phyloP scores from a whole-genome alignment of 306 rosid species.

The Rosa multiflora region DNA sequence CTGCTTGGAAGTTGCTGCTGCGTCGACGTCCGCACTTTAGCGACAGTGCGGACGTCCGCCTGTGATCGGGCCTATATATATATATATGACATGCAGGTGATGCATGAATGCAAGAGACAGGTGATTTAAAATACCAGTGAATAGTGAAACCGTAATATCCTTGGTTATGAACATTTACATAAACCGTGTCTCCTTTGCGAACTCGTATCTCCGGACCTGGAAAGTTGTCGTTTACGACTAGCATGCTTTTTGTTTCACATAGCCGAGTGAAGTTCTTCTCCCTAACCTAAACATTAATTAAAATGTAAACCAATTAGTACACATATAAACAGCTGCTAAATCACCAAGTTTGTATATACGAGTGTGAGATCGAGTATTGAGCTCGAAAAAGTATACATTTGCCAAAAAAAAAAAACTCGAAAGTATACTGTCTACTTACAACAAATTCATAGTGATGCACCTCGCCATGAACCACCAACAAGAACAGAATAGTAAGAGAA shows the following conservation, averaged over 20 bases:
- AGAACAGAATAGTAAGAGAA: neutral
- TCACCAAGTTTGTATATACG: no score
- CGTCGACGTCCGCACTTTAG: no score
- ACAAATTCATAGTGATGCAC: conserved; percentile 7
- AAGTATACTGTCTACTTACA: neutral
- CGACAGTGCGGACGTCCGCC: rapidly evolving
- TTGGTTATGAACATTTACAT: conserved; percentile 49
- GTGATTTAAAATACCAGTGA: conserved; percentile 35
- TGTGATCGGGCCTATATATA: no score
- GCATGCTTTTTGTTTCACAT: conserved; percentile 49
- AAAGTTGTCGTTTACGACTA: conserved; percentile 51
- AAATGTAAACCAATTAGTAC: no score
- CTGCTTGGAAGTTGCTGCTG: no score
- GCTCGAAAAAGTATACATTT: neutral
- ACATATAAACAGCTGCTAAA: no score
- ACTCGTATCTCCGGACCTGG: conserved; percentile 56
- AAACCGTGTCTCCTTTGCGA: conserved; percentile 44
- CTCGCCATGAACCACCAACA: neutral
- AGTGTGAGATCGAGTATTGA: no score
- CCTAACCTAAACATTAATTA: neutral
- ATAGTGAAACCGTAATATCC: conserved; percentile 49
- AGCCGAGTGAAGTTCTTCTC: conserved; percentile 33
- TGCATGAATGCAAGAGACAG: neutral
- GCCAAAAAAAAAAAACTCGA: neutral
- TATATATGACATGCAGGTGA: no score